Evolutionary conservation across 2,329 filamentous ascomycete species (phyloP), one percentile per base, ranked within the genome.

Genomic region (Monilinia vaccinii-corymbosi): DNA sequence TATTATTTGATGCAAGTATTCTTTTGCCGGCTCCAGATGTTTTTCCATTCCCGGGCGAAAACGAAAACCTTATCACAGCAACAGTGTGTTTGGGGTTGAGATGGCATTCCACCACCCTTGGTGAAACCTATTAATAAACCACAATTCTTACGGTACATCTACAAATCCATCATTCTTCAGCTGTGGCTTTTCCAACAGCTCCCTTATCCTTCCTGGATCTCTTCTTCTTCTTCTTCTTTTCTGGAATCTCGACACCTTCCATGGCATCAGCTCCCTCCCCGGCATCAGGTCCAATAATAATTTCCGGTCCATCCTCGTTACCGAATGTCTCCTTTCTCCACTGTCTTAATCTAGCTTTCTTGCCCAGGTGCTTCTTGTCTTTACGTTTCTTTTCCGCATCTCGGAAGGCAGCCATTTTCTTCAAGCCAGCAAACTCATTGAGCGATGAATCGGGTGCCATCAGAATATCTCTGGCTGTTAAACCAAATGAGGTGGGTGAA

Each of bases 331-430:
- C 83, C 62, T 79, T 77, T 53, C 84, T 84, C 94, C 94, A 99
- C 75, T 97, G 83, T 70, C 91, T 80, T 62, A 99, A 78, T 23
- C 93, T 81, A 9, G 89, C 90, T 77, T 97, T 97, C 82, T 97
- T 99, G 65, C 90, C 88, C 34, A 97, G 80, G 68, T 83, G 82
- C 79, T 96, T 96, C 76, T 86, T 85, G 71, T 99, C 94, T 69
- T 87, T 88, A 66, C 82, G 81, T 80, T 97, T 97, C 81, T 95
- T 94, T 69, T 92, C 89, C 3, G 80, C 78, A 71, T 97, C 92
- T 60, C 94, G 83, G 78, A 94, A 99, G 6, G 89, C 80, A 5
- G 93, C 92, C 62, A 97, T 82, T 77, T 97, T 97, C 81, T 99
- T 99, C 70, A 99, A 78, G 8, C 94, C 93, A 6, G 87, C 93